Evolutionary conservation across 495 filamentous ascomycete genomes (phyloP).

Genomic region (Acidomyces sp.): DNA sequence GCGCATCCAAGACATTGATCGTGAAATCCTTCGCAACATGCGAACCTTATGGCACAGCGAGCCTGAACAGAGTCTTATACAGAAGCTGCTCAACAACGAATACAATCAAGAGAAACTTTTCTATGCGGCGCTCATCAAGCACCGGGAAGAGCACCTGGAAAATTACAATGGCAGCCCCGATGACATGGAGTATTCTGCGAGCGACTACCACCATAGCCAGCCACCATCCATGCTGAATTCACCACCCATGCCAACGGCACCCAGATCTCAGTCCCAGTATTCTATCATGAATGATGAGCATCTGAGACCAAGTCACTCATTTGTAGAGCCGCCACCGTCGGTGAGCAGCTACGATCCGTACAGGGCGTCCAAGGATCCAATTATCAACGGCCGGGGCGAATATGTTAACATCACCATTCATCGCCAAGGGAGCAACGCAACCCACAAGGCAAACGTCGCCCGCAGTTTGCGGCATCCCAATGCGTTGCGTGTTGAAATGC

Average conservation of each 20-base stretch:
- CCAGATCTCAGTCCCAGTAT: conserved; percentile 50
- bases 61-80: conserved; percentile 53
- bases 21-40: conserved; percentile 68
- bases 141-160: conserved; percentile 69
- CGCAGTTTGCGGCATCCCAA: conserved; percentile 25
- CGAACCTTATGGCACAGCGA: conserved; percentile 79
- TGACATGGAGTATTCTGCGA: conserved; percentile 61
- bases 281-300: conserved; percentile 53
- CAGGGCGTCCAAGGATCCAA: conserved; percentile 47
- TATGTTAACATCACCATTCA: conserved; percentile 57
- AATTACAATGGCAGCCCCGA: conserved; percentile 52
- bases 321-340: conserved; percentile 31
- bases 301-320: conserved; percentile 29
- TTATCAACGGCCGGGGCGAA: conserved; percentile 30
- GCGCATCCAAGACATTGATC: conserved; percentile 50
- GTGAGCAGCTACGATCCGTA: conserved; percentile 71
- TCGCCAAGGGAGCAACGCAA: conserved; percentile 27
- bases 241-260: conserved; percentile 25
- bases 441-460: conserved; percentile 10
- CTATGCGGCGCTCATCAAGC: conserved; percentile 68
- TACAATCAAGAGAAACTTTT: conserved; percentile 86
- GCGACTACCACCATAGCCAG: conserved; percentile 74
- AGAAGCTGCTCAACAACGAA: conserved; percentile 52
- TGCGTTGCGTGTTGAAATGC: conserved; percentile 23
- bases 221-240: conserved; percentile 33